Conservation (phyloP, 768 basidiomycete species). For the Rhizopogon salebrosus region DNA sequence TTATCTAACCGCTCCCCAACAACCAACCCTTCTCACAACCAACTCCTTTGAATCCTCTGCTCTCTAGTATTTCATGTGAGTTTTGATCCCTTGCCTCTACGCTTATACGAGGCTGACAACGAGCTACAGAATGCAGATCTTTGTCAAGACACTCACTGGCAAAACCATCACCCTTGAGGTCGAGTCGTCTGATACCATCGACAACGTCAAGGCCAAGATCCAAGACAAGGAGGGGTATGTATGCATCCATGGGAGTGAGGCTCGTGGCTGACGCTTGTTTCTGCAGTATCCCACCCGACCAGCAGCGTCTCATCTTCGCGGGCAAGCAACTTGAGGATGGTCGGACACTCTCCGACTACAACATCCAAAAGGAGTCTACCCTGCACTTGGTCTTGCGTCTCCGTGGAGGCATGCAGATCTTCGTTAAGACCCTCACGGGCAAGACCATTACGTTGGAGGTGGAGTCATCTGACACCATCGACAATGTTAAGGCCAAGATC, state of each 20-base stretch:
- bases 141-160: slow-evolving; percentile 80
- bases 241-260: background rate
- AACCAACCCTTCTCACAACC: background rate
- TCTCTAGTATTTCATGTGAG: background rate
- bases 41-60: background rate
- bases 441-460: slow-evolving; percentile 93
- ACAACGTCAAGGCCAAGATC: slow-evolving; percentile 79
- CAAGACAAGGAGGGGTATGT: slow-evolving; percentile 87
- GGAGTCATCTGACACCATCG: slow-evolving; percentile 85
- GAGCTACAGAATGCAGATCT: slow-evolving; percentile 62
- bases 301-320: slow-evolving; percentile 93
- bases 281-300: slow-evolving; percentile 47
- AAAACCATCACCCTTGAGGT: slow-evolving; percentile 83
- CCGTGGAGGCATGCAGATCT: slow-evolving; percentile 87
- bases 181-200: slow-evolving; percentile 71
- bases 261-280: background rate
- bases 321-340: slow-evolving; percentile 98
- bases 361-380: slow-evolving; percentile 97
- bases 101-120: background rate
- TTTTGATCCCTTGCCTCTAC: background rate
- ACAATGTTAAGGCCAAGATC: slow-evolving; percentile 88
- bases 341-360: slow-evolving; percentile 84
- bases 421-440: slow-evolving; percentile 79
- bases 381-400: slow-evolving; percentile 91
- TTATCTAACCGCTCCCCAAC: background rate